These are phyloP conservation scores for Candida fluviatilis DNA, from an alignment of 805 yeast species.

Conservation along the genomic window DNA sequence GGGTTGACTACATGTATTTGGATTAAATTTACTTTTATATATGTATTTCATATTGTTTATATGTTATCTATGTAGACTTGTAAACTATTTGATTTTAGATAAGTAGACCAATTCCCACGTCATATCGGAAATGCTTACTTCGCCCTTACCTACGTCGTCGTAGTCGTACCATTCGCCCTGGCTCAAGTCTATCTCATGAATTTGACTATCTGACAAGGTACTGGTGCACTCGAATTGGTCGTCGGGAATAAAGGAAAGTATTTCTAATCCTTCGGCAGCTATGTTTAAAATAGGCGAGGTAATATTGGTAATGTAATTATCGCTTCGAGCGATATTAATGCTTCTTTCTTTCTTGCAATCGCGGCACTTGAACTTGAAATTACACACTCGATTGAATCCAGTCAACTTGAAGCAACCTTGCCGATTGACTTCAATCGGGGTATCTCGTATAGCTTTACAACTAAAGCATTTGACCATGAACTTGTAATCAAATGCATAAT, in stretches of 20 bases:
- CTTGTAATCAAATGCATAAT: slow-evolving; percentile 14
- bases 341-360: slow-evolving; percentile 8
- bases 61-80: too few relatives aligned
- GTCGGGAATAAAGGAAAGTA: slow-evolving; percentile 6
- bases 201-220: slow-evolving; percentile 5
- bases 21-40: too few relatives aligned
- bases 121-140: slow-evolving; percentile 8
- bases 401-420: background rate
- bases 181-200: slow-evolving; percentile 12
- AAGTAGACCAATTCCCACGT: slow-evolving; percentile 1
- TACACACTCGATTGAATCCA: slow-evolving; percentile 5
- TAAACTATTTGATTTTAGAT: background rate
- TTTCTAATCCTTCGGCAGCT: slow-evolving; percentile 9
- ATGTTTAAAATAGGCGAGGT: slow-evolving; percentile 8
- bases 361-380: slow-evolving; percentile 10
- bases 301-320: background rate
- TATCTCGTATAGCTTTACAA: slow-evolving; percentile 7
- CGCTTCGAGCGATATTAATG: background rate
- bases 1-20: too few relatives aligned
- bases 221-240: slow-evolving; percentile 11
- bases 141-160: slow-evolving; percentile 6
- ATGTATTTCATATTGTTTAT: too few relatives aligned
- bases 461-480: slow-evolving; percentile 8
- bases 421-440: slow-evolving; percentile 8
- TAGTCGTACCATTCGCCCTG: slow-evolving; percentile 10